Evolutionary conservation across 192 early-diverging fungal species (phyloP).

Genomic region (Neocallimastix lanati): DNA sequence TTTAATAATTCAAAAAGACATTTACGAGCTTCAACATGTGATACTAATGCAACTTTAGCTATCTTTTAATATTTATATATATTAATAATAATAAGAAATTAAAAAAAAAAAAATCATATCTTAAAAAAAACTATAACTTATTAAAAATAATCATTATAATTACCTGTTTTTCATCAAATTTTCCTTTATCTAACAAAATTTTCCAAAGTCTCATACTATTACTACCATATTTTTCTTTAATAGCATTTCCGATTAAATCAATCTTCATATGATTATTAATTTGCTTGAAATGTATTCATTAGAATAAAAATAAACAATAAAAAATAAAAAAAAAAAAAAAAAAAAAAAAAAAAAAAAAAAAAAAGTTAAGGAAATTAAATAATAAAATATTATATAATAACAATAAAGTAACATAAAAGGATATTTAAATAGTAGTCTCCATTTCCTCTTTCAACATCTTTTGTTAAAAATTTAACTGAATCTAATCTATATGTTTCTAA

Average conservation of each 20-base stretch:
- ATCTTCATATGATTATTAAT: background rate
- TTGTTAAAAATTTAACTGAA: background rate
- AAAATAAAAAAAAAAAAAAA: too few species aligned
- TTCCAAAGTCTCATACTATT: background rate
- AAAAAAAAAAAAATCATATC: too few species aligned
- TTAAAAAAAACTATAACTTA: too few species aligned
- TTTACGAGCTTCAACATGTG: background rate
- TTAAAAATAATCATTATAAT: too few species aligned
- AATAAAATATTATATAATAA: background rate
- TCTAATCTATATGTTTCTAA: background rate
- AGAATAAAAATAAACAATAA: too few species aligned
- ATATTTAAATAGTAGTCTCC: background rate
- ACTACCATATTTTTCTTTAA: background rate
- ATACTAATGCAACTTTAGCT: background rate
- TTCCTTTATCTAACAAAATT: background rate
- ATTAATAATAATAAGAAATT: background rate
- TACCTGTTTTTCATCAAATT: background rate
- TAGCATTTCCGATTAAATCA: background rate
- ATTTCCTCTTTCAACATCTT: background rate
- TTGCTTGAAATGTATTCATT: background rate
- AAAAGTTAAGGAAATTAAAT: too few species aligned
- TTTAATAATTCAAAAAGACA: background rate
- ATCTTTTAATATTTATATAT: background rate
- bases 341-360: too few species aligned
- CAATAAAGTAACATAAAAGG: background rate